Base-by-base conservation (phyloP, 2,329 filamentous ascomycete genomes). In the Hypoxylon sp. region DNA sequence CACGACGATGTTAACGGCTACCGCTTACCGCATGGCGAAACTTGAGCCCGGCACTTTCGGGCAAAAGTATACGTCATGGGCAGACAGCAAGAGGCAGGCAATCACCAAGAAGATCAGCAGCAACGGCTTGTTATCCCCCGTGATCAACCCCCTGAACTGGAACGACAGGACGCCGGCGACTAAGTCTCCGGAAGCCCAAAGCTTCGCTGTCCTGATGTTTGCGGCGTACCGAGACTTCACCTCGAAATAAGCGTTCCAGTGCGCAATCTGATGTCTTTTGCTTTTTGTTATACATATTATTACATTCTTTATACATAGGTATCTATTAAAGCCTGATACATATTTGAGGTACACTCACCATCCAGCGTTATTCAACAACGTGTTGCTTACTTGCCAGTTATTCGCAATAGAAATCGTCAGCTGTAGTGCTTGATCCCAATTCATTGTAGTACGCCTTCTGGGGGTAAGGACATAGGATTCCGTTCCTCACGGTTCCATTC, bases 21-120 rank as follows among this genome's bases (percentile, higher is more conserved):
- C 80, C 1, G 78, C 77, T 11, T 85, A 85, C 70, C 80, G 84
- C 3, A 79, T 85, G 76, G 80, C 81, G n/a, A 73, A 79, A 2
- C 65, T 84, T 17, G 76, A 77, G n/a, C 79, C 82, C 1, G 67
- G 63, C 2, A 68, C 68, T 2, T 85, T 84, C 67, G 76, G 74
- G 1, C 15, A 61, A 0, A 60, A 53, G 27, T 83, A 84, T 63
- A 74, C 80, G 2, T 64, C 71, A 3, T 85, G 84, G 84, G 83
- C 83, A 10, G 72, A 80, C 50, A 64, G 48, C 35, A 84, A 82
- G 74, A 77, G 80, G 61, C 56, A 72, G 3, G 76, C 78, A 11
- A 78, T 85, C 7, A 65, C 78, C 6, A 37, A 62, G 6, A 73
- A 75, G 44, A 77, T 85, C 27, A 74, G 81, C 63, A 62, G 69